These are phyloP conservation scores for Polychaeton citri DNA, from an alignment of 2,329 filamentous ascomycete species.

Conservation along the genomic window DNA sequence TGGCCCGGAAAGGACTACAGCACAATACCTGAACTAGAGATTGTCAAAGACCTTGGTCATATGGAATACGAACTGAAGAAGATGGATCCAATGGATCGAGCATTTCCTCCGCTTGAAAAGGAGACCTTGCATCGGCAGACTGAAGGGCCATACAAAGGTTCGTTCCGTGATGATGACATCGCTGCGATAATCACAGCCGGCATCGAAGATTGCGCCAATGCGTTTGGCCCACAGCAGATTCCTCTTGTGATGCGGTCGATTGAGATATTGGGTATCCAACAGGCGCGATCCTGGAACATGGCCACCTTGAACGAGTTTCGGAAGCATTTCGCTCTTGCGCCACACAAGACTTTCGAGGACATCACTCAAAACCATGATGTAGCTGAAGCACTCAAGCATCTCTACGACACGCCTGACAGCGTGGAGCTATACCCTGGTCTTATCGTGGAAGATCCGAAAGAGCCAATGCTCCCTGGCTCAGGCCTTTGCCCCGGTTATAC, in stretches of 20 bases:
- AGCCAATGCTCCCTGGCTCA: slow-evolving; percentile 36
- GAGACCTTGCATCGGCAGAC: slow-evolving; percentile 17
- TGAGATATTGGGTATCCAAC: slow-evolving; percentile 52
- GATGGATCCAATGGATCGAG: slow-evolving; percentile 16
- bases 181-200: slow-evolving; percentile 41
- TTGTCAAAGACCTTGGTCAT: slow-evolving; percentile 17
- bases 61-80: slow-evolving; percentile 16
- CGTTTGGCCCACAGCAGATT: slow-evolving; percentile 47
- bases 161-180: slow-evolving; percentile 44
- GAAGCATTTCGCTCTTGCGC: slow-evolving; percentile 47
- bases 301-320: slow-evolving; percentile 53
- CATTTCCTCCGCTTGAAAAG: slow-evolving; percentile 19
- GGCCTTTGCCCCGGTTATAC: slow-evolving; percentile 42
- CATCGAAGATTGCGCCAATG: slow-evolving; percentile 48
- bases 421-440: slow-evolving; percentile 60
- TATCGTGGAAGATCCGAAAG: slow-evolving; percentile 46
- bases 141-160: slow-evolving; percentile 30
- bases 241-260: slow-evolving; percentile 45
- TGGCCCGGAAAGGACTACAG: slow-evolving; percentile 7
- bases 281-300: slow-evolving; percentile 48
- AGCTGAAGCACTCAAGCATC: slow-evolving; percentile 39
- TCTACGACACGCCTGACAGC: slow-evolving; percentile 51
- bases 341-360: slow-evolving; percentile 44
- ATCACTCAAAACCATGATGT: slow-evolving; percentile 30
- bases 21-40: slow-evolving; percentile 11